Percentiles rank a stretch among this genome's conserved stretches.
Evolutionary conservation across 2,329 filamentous ascomycete species (phyloP).

Genomic region (Xylaria sp.): DNA sequence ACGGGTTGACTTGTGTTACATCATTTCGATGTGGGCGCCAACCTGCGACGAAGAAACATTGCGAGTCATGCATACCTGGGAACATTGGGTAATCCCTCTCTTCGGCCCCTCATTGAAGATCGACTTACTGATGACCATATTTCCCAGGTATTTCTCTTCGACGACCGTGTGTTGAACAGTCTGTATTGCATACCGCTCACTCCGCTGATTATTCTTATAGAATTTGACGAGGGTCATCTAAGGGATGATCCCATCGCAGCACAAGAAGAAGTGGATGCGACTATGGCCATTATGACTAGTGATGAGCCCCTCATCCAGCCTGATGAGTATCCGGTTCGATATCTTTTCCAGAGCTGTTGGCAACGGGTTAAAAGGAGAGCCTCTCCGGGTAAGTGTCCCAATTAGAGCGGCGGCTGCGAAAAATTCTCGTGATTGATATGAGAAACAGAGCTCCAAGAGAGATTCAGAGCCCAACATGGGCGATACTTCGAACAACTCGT

Average conservation of each 20-base stretch:
- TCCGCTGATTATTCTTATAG: conserved; percentile 5
- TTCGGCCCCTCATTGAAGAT: background rate
- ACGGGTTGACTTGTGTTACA: conserved; percentile 19
- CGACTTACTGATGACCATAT: too few relatives aligned
- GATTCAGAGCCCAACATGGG: conserved; percentile 19
- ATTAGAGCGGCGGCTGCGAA: too few relatives aligned
- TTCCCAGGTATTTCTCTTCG: conserved; percentile 26
- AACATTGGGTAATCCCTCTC: conserved; percentile 22
- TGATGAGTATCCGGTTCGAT: conserved; percentile 22
- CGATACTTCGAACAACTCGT: conserved; percentile 24
- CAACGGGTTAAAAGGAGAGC: background rate
- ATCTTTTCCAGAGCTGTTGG: conserved; percentile 28
- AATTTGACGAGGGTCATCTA: conserved; percentile 28
- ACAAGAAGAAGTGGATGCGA: conserved; percentile 24
- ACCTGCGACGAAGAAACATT: conserved; percentile 18
- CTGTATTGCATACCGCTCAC: background rate
- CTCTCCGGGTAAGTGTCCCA: background rate
- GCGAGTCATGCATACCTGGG: conserved; percentile 25
- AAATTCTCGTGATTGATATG: too few relatives aligned
- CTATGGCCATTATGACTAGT: conserved; percentile 24
- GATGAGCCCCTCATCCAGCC: background rate
- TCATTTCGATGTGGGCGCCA: conserved; percentile 24
- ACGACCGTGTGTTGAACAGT: conserved; percentile 22
- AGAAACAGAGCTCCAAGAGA: conserved; percentile 24
- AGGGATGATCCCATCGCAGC: conserved; percentile 24